A percentile compares a stretch with the other conserved stretches of the same genome.
phyloP scores from a whole-genome alignment of 495 filamentous ascomycete species.

The Cairneyella variabilis region DNA sequence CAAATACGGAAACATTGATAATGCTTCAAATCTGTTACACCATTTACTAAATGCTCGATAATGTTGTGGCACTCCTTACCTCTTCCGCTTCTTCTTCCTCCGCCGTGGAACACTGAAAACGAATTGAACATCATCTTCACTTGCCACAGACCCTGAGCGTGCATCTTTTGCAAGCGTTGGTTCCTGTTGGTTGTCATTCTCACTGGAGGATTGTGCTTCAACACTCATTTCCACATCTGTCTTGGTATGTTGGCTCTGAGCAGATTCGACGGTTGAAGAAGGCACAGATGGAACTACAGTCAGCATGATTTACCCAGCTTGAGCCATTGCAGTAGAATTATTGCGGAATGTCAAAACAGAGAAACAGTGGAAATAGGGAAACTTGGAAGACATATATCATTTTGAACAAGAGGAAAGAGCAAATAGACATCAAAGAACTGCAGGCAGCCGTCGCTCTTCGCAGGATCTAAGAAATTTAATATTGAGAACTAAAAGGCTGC shows the following conservation, averaged over 20 bases:
- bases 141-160: background rate
- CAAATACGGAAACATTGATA: no score
- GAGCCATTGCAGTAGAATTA: slow-evolving; percentile 6
- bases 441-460: slow-evolving; percentile 10
- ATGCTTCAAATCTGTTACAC: no score
- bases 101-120: slow-evolving; percentile 41
- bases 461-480: no score
- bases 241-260: background rate
- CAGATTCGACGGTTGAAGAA: background rate
- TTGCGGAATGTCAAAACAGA: slow-evolving; percentile 14
- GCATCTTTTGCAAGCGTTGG: background rate
- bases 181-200: background rate
- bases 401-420: background rate
- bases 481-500: background rate
- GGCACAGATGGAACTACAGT: background rate
- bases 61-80: no score
- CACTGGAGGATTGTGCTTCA: background rate
- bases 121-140: slow-evolving; percentile 40
- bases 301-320: slow-evolving; percentile 4
- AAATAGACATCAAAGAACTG: slow-evolving; percentile 11
- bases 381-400: slow-evolving; percentile 17
- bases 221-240: background rate
- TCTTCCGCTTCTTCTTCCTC: slow-evolving; percentile 29
- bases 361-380: slow-evolving; percentile 6
- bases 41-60: no score